phyloP scores from a whole-genome alignment of 148 eudicot genomes.

The Chenopodium suecicum region DNA sequence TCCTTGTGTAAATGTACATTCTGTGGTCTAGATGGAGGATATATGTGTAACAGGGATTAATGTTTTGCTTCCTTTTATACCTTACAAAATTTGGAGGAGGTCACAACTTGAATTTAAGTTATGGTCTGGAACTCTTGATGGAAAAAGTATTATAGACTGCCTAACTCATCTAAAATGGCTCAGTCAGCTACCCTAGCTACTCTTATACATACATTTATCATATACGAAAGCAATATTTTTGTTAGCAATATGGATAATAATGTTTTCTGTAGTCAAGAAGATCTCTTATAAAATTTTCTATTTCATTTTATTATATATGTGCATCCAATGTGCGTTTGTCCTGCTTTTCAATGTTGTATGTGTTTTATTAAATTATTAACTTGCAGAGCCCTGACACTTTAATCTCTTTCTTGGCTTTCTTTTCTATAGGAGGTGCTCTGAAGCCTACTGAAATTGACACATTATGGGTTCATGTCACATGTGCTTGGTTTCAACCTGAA shows the following conservation, averaged over 20 bases:
- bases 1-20: neutral
- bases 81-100: neutral
- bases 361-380: slow-evolving; percentile 10
- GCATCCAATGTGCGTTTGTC: no score
- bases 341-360: neutral
- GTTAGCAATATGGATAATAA: neutral
- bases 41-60: neutral
- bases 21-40: neutral
- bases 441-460: slow-evolving; percentile 85
- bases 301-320: neutral
- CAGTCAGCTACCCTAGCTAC: neutral
- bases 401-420: slow-evolving; percentile 1
- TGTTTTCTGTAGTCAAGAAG: neutral
- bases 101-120: neutral
- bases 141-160: neutral
- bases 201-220: neutral
- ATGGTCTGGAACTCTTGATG: neutral
- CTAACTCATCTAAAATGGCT: neutral
- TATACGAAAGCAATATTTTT: neutral
- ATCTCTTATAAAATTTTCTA: neutral
- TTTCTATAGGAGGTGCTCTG: slow-evolving; percentile 80
- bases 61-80: neutral
- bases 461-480: slow-evolving; percentile 97
- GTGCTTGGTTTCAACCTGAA: slow-evolving; percentile 99
- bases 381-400: neutral